A percentile compares a stretch with the other conserved stretches of the same genome.
Conservation (phyloP, 495 filamentous ascomycete species). For the Glarea lozoyensis region DNA sequence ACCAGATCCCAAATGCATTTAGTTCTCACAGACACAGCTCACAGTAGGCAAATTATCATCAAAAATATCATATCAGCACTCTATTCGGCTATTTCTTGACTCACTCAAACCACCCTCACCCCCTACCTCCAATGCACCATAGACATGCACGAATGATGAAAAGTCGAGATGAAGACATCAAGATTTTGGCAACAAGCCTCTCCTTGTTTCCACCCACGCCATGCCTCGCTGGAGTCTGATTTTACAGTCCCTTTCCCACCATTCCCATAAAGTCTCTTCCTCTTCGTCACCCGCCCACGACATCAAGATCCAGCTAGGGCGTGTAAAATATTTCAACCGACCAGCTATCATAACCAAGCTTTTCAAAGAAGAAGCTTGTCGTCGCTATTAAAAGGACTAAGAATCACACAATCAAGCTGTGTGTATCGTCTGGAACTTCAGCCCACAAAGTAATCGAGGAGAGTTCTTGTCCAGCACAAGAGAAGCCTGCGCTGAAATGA, state of each 20-base stretch:
- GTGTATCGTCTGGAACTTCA: conserved; percentile 1
- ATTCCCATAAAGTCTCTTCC: background rate
- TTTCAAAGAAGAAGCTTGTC: conserved; percentile 1
- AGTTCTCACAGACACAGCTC: background rate
- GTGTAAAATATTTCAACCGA: background rate
- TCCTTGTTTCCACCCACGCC: background rate
- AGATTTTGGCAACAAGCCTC: background rate
- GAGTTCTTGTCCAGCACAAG: background rate
- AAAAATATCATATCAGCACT: background rate
- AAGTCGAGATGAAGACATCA: too few relatives aligned
- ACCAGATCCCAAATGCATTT: background rate
- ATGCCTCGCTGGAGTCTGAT: background rate
- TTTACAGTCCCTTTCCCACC: background rate
- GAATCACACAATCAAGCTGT: conserved; percentile 7
- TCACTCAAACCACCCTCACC: background rate
- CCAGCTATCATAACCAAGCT: conserved; percentile 1
- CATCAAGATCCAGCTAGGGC: background rate
- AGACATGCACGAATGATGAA: background rate
- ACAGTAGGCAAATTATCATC: background rate
- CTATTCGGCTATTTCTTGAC: background rate
- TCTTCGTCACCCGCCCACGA: conserved; percentile 2
- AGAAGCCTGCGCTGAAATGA: conserved; percentile 9
- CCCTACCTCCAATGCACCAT: background rate
- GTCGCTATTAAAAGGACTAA: conserved; percentile 14
- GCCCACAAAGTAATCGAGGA: conserved; percentile 2